Percentiles rank a stretch among this genome's conserved stretches.
These are phyloP conservation scores for Rhizopus delemar DNA, from an alignment of 371 early-diverging fungal species.

Conservation along the genomic window DNA sequence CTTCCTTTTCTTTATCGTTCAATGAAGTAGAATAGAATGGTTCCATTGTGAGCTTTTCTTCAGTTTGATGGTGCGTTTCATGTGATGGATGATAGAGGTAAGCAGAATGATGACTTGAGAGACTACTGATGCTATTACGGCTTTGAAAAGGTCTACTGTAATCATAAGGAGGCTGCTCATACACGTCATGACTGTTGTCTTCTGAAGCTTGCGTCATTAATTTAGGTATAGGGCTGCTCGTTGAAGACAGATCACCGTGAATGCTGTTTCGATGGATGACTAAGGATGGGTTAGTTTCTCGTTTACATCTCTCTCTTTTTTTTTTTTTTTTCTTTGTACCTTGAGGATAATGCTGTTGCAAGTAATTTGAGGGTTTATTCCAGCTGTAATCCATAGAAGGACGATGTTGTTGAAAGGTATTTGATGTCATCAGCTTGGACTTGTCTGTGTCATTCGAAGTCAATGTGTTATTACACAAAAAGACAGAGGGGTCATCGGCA, in stretches of 20 bases:
- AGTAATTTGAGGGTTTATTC: conserved; percentile 13
- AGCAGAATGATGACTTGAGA: conserved; percentile 24
- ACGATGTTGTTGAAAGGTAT: background rate
- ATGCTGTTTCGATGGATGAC: conserved; percentile 7
- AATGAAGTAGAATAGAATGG: background rate
- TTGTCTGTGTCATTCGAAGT: conserved; percentile 8
- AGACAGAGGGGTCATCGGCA: conserved; percentile 63
- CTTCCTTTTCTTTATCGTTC: conserved; percentile 3
- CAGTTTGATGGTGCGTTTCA: conserved; percentile 10
- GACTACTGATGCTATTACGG: conserved; percentile 21
- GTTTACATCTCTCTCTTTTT: background rate
- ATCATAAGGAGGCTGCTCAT: conserved; percentile 7
- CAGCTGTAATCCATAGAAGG: conserved; percentile 8
- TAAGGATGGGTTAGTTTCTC: background rate
- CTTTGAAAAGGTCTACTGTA: conserved; percentile 9
- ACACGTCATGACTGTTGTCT: conserved; percentile 7
- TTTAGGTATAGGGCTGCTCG: conserved; percentile 5
- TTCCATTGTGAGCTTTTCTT: background rate
- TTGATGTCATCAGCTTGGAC: conserved; percentile 14
- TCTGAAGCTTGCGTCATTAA: conserved; percentile 1
- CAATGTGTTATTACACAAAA: conserved; percentile 17
- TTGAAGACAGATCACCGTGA: background rate
- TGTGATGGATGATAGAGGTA: conserved; percentile 11
- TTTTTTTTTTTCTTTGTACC: conserved; percentile 4
- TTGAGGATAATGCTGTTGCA: conserved; percentile 4